Evolutionary conservation across 176 grass and related monocot genomes (phyloP), one percentile per base, ranked within the genome.

Genomic region (Lolium rigidum): DNA sequence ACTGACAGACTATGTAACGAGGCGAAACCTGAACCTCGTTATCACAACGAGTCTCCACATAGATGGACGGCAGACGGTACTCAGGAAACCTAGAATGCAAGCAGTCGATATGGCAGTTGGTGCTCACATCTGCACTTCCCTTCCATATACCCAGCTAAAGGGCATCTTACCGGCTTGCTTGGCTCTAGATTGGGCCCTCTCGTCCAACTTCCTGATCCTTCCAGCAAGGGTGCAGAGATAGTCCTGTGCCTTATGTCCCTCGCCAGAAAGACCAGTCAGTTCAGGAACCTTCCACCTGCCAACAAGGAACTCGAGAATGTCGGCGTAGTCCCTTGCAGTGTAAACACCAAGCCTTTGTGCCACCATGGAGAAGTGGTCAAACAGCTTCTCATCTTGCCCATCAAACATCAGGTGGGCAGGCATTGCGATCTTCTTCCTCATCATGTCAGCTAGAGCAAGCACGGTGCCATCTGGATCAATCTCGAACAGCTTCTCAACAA

Each of bases 351-450:
- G 88, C 54, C 87, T 94, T 63, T 98, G 93, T 0, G 95, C 95
- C 0, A 98, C 95, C 76, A 79, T 54, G 64, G 95, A 98, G 89
- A 98, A 98, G 83, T 98, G 70, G n/a, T 98, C 95, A 7, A 98
- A 98, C 72, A 98, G 86, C 62, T 95, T 95, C 48, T 94, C 88
- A 5, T 98, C 95, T 50, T 85, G 43, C 46, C 95, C 93, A 1
- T 98, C 95, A 5, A 95, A 98, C 95, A 98, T 98, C 78, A 98
- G 88, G 69, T 98, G 95, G 11, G 95, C 95, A 24, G 95, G 95
- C 95, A 98, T 95, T 2, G 95, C 90, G 14, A 98, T 98, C 83
- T 98, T 98, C 83, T 98, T 98, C 86, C 88, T 94, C 95, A 98
- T 98, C 95, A 98, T 98, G 88, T 98, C 93, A 61, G 89, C 93